Percentiles rank a stretch among this genome's conserved stretches.
phyloP scores from a whole-genome alignment of 345 rosid genomes.

The Erucastrum elatum region DNA sequence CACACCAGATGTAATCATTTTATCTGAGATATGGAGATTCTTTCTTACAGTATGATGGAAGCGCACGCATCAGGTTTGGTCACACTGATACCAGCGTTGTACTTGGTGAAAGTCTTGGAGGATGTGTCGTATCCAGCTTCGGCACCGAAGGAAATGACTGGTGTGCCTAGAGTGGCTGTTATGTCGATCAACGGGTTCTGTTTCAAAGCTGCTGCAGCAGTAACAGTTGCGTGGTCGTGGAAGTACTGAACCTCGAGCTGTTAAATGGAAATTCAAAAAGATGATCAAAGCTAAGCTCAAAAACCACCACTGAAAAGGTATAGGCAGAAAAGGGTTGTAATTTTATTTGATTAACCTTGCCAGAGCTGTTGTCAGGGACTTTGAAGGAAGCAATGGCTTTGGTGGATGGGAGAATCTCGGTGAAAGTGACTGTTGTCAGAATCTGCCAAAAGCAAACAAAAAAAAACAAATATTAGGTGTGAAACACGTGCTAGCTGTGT shows the following conservation, averaged over 20 bases:
- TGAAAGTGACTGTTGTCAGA: conserved; percentile 63
- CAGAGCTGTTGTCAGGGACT: conserved; percentile 75
- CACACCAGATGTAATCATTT: neutral
- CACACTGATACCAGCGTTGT: conserved; percentile 80
- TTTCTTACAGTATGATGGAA: conserved; percentile 73
- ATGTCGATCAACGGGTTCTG: conserved; percentile 71
- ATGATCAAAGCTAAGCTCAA: neutral
- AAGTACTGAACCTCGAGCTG: conserved; percentile 88
- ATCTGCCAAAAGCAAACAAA: conserved; percentile 54
- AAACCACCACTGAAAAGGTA: neutral
- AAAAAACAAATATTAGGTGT: neutral
- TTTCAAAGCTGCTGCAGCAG: conserved; percentile 64
- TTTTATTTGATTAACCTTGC: conserved; percentile 56
- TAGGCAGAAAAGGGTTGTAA: neutral
- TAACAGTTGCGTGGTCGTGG: conserved; percentile 78
- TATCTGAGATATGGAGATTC: neutral
- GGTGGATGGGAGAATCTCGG: conserved; percentile 78
- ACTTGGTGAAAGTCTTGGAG: conserved; percentile 66
- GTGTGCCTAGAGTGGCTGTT: conserved; percentile 85
- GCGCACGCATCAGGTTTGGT: conserved; percentile 74
- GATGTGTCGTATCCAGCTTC: conserved; percentile 89
- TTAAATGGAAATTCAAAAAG: conserved; percentile 7
- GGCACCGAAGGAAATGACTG: conserved; percentile 82
- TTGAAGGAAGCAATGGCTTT: conserved; percentile 76
- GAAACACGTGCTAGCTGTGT: neutral